Evolutionary conservation across 202 grass and related monocot genomes (phyloP).

Genomic region (Eragrostis tef): DNA sequence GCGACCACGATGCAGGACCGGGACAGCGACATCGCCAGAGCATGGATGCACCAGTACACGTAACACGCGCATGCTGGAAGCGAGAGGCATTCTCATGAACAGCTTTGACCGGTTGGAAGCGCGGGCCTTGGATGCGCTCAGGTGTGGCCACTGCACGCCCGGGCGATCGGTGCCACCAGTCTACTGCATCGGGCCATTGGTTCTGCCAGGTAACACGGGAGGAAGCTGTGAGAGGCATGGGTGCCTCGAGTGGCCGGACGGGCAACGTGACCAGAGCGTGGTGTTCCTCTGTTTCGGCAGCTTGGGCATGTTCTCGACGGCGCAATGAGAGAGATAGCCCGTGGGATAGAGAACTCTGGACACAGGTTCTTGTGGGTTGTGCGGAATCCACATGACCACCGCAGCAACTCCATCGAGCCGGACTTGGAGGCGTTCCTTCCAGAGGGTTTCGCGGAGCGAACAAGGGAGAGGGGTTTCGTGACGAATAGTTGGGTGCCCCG

Average conservation of each 20-base stretch:
- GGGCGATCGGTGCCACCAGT: constrained; percentile 47
- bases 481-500: constrained; percentile 76
- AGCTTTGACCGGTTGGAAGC: constrained; percentile 69
- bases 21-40: constrained; percentile 3
- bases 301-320: constrained; percentile 51
- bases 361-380: constrained; percentile 77
- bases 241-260: constrained; percentile 70
- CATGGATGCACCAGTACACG: not conserved
- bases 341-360: constrained; percentile 59
- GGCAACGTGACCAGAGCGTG: constrained; percentile 62
- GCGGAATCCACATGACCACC: too few relatives aligned
- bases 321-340: constrained; percentile 64
- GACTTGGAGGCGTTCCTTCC: constrained; percentile 55
- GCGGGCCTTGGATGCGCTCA: constrained; percentile 48
- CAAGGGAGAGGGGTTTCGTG: constrained; percentile 54
- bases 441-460: constrained; percentile 63
- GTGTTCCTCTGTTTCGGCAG: constrained; percentile 88
- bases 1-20: constrained; percentile 43
- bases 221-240: constrained; percentile 44
- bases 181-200: constrained; percentile 68
- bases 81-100: constrained; percentile 65
- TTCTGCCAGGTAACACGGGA: constrained; percentile 21
- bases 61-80: constrained; percentile 33
- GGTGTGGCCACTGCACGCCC: constrained; percentile 53
- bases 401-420: constrained; percentile 21